These are phyloP conservation scores for Tarenaya hassleriana DNA, from an alignment of 345 rosid species.

Conservation along the genomic window DNA sequence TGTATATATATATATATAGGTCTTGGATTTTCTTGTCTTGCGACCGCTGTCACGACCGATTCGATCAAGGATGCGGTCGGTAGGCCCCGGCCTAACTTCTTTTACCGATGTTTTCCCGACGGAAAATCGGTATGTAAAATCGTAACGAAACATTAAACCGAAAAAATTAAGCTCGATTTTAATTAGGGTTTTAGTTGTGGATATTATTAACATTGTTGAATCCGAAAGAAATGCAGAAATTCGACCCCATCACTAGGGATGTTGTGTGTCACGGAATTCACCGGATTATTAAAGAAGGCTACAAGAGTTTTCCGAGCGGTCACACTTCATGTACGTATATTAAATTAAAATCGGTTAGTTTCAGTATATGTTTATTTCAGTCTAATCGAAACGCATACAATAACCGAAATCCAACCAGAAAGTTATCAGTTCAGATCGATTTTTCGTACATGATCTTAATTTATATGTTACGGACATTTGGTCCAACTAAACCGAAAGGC, in stretches of 20 bases:
- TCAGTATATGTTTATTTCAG: background rate
- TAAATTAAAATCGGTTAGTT: background rate
- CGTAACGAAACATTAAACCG: background rate
- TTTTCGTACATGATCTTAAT: no score
- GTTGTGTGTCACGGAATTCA: slow-evolving; percentile 48
- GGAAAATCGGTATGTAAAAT: slow-evolving; percentile 38
- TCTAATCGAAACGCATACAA: no score
- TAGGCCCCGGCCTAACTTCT: slow-evolving; percentile 63
- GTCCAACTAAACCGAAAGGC: no score
- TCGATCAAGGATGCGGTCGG: slow-evolving; percentile 59
- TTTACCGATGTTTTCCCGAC: slow-evolving; percentile 53
- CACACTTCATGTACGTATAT: slow-evolving; percentile 47
- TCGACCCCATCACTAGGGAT: slow-evolving; percentile 30
- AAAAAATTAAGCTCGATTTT: background rate
- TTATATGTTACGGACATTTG: no score
- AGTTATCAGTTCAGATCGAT: no score
- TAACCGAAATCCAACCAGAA: no score
- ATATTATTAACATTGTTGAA: slow-evolving; percentile 5
- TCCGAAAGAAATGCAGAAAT: slow-evolving; percentile 35
- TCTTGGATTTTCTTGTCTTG: slow-evolving; percentile 37
- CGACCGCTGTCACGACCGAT: slow-evolving; percentile 59
- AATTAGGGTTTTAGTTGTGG: background rate
- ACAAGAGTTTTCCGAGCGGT: slow-evolving; percentile 72
- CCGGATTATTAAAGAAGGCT: slow-evolving; percentile 50
- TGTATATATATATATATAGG: slow-evolving; percentile 29